Evolutionary conservation across 1,139 yeast species (phyloP).

Genomic region (Suhomyces panamericanus): DNA sequence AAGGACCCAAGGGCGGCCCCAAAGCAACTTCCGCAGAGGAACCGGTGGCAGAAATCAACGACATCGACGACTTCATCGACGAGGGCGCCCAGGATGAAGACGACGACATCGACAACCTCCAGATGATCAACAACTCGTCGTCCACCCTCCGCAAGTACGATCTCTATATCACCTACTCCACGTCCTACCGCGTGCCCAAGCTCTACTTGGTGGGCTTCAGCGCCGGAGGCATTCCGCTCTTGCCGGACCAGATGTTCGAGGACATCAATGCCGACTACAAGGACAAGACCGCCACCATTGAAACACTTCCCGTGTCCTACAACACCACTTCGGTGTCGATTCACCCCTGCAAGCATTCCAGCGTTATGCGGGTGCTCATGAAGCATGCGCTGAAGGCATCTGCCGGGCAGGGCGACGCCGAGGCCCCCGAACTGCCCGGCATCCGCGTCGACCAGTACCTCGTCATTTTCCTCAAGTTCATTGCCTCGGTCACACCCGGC

Average conservation of each 20-base stretch:
- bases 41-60: slow-evolving; percentile 24
- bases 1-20: slow-evolving; percentile 4
- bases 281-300: slow-evolving; percentile 95
- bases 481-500: slow-evolving; percentile 96
- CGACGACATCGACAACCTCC: slow-evolving; percentile 36
- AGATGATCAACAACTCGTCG: slow-evolving; percentile 24
- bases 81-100: slow-evolving; percentile 31
- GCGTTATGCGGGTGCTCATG: slow-evolving; percentile 88
- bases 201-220: slow-evolving; percentile 88
- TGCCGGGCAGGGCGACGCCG: slow-evolving; percentile 20
- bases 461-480: slow-evolving; percentile 84
- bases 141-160: slow-evolving; percentile 71
- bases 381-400: slow-evolving; percentile 36
- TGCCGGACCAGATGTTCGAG: slow-evolving; percentile 90
- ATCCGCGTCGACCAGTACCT: slow-evolving; percentile 89
- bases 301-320: slow-evolving; percentile 79
- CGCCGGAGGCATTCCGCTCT: slow-evolving; percentile 77
- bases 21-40: slow-evolving; percentile 10
- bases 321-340: slow-evolving; percentile 84
- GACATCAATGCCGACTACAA: slow-evolving; percentile 90
- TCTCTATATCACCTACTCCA: slow-evolving; percentile 85
- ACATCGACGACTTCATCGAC: slow-evolving; percentile 43
- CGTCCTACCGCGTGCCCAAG: slow-evolving; percentile 95
- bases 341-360: slow-evolving; percentile 95
- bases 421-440: slow-evolving; percentile 23